Percentiles rank a stretch among this genome's conserved stretches.
Evolutionary conservation across 208 protist species (phyloP).

Genomic region (Crithidia bombi): DNA sequence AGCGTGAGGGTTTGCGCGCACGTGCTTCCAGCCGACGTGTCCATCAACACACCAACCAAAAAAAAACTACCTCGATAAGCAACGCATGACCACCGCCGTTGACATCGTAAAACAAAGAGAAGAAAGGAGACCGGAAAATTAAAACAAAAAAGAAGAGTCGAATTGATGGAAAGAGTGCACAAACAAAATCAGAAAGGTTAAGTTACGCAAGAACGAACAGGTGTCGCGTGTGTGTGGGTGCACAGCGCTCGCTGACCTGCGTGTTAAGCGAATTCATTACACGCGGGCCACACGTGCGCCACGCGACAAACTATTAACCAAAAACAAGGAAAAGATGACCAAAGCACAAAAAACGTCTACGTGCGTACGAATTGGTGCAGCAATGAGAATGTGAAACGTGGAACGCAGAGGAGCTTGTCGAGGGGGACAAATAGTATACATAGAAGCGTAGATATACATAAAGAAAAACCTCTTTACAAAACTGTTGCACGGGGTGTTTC

Average conservation of each 20-base stretch:
- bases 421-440: neutral
- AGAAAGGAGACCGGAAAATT: neutral
- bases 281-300: neutral
- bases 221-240: too few relatives aligned
- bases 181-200: constrained; percentile 1
- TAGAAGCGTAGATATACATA: neutral
- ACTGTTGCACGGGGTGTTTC: too few relatives aligned
- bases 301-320: neutral
- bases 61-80: neutral
- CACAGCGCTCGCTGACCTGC: too few relatives aligned
- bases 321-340: constrained; percentile 2
- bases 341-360: neutral
- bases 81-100: too few relatives aligned
- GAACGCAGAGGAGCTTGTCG: neutral
- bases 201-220: neutral
- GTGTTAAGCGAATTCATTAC: neutral
- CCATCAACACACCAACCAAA: neutral
- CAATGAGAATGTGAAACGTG: neutral
- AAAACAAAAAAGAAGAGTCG: constrained; percentile 8
- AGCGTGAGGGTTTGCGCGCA: too few relatives aligned
- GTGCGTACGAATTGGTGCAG: constrained; percentile 5
- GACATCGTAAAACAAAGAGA: neutral
- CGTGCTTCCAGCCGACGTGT: too few relatives aligned
- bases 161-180: constrained; percentile 7
- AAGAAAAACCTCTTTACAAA: neutral